Evolutionary conservation across 1,284 basidiomycete species (phyloP), one percentile per base, ranked within the genome.

Genomic region (Flammula alnicola): DNA sequence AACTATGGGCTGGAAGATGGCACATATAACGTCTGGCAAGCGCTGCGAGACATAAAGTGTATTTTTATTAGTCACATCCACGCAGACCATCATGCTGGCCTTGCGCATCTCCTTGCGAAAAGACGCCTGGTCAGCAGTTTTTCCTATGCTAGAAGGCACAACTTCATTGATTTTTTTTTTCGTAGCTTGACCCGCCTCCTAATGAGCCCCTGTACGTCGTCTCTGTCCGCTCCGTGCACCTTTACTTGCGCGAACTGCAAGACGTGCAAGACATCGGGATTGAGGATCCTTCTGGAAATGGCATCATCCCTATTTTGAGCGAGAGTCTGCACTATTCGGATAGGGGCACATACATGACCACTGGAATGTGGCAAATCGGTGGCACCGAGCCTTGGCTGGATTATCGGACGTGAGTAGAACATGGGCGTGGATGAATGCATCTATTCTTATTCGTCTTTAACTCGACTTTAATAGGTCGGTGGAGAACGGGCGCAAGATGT

Each of bases 31-130:
- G 80, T 78, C 0, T 80, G 78, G 74, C 63, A 80, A n/a, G 74
- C 87, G 9, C 71, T 96, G 48, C 74, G 83, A n/a, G 74, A 88
- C 41, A 67, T 96, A 23, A 86, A 81, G 56, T 82, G 92, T 62
- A 79, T 98, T 22, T 98, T 88, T 67, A 77, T 97, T 57, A 94
- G 90, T 57, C 96, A 98, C 65, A 81, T 91, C 61, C 95, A 98
- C 63, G 95, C 82, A 0, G 96, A 98, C 65, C 95, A 98, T 66
- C 95, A 98, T 64, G 80, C 90, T 40, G 96, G 96, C 1, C 66
- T 96, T 22, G 77, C 84, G 0, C 81, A 85, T 43, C 69, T 98
- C 11, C 76, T 98, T 9, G 73, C 81, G 0, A 85, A 88, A 71
- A 79, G 96, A 47, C 77, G 78, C 42, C 73, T 77, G 70, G 93